Percentiles rank a stretch among this genome's conserved stretches.
Evolutionary conservation across 768 basidiomycete genomes (phyloP).

Genomic region (Tulasnella calospora): DNA sequence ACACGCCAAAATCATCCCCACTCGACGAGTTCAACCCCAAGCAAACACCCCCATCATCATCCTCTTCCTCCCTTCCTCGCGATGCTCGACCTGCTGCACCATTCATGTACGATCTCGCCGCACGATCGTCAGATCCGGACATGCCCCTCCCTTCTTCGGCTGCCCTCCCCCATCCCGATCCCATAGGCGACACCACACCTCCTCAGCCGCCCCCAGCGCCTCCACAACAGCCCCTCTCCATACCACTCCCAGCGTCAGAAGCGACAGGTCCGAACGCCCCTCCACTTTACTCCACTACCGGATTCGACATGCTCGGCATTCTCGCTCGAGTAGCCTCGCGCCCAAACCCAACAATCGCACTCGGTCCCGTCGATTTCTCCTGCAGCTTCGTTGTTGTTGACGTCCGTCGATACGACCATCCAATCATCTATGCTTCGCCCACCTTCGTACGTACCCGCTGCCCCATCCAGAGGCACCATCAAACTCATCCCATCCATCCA

Average conservation of each 20-base stretch:
- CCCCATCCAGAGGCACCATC: not conserved
- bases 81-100: not conserved
- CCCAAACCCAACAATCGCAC: conserved; percentile 62
- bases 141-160: not conserved
- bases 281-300: conserved; percentile 81
- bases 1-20: not conserved
- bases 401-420: conserved; percentile 68
- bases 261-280: conserved; percentile 33
- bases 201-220: not conserved
- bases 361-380: conserved; percentile 89
- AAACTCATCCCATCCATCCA: not conserved
- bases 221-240: not conserved
- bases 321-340: conserved; percentile 72
- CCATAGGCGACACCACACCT: conserved; percentile 10
- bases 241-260: not conserved
- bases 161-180: not conserved
- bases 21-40: not conserved
- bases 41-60: not conserved
- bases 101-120: not conserved
- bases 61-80: not conserved
- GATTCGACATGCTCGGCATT: conserved; percentile 83
- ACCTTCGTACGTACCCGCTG: conserved; percentile 52
- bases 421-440: conserved; percentile 88
- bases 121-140: not conserved
- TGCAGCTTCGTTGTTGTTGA: conserved; percentile 93